Conservation (phyloP, 2,329 filamentous ascomycete genomes). For the Calcarisporium arbuscula region DNA sequence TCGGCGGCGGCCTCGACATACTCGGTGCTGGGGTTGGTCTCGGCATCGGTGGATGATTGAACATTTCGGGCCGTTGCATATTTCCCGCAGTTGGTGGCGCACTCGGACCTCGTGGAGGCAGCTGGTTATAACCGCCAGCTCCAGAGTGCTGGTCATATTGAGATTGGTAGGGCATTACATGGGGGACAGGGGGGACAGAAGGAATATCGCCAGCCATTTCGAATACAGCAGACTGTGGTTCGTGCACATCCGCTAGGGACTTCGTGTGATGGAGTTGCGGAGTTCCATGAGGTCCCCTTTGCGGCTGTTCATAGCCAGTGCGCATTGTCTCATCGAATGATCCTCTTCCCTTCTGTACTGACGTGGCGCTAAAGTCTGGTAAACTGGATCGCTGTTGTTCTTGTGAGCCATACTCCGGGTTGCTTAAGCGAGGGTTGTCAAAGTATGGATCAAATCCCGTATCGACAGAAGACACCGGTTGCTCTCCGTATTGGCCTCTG, state of each 20-base stretch:
- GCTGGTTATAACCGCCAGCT: conserved; percentile 18
- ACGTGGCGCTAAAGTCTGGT: conserved; percentile 38
- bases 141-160: conserved; percentile 17
- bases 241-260: conserved; percentile 60
- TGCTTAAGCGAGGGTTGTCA: conserved; percentile 27
- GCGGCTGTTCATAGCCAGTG: conserved; percentile 33
- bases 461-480: conserved; percentile 33
- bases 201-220: conserved; percentile 64
- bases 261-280: conserved; percentile 54
- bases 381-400: conserved; percentile 19
- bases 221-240: conserved; percentile 62
- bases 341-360: conserved; percentile 25
- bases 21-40: no score
- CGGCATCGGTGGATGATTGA: conserved; percentile 5
- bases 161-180: conserved; percentile 22
- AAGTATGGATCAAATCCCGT: conserved; percentile 53
- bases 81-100: conserved; percentile 22
- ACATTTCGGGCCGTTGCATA: conserved; percentile 9
- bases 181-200: conserved; percentile 44
- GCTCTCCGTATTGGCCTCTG: conserved; percentile 29
- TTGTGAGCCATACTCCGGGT: conserved; percentile 16
- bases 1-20: conserved; percentile 23
- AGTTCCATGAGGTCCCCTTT: conserved; percentile 42
- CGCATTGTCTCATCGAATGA: conserved; percentile 45
- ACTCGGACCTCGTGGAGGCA: conserved; percentile 23